These are phyloP conservation scores for Arabidopsis suecica DNA, from an alignment of 345 rosid species.

Conservation along the genomic window DNA sequence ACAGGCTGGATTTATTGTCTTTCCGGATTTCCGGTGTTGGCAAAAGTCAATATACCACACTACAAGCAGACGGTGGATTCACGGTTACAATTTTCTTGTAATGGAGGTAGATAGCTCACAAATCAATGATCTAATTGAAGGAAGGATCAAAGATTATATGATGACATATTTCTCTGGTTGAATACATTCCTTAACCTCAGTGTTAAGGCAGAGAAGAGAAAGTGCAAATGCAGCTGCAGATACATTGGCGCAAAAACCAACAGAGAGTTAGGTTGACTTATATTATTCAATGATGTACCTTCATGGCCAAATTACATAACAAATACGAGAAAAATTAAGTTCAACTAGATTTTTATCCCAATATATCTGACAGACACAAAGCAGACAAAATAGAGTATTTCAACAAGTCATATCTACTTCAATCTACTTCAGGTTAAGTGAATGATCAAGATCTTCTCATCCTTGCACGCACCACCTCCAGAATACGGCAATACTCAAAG, in stretches of 20 bases:
- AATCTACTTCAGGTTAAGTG: neutral
- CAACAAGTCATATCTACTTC: neutral
- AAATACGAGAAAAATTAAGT: neutral
- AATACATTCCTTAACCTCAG: neutral
- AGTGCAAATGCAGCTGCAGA: constrained; percentile 2
- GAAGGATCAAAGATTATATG: neutral
- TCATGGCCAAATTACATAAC: neutral
- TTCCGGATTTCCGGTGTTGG: too few species aligned
- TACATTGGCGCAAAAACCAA: neutral
- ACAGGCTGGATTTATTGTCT: neutral
- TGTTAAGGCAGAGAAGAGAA: neutral
- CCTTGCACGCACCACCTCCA: constrained; percentile 53
- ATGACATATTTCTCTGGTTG: neutral
- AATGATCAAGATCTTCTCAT: constrained; percentile 24
- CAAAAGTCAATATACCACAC: too few species aligned
- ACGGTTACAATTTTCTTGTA: neutral
- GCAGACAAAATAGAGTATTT: neutral
- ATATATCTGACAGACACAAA: neutral
- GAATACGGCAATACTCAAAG: constrained; percentile 70
- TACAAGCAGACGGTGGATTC: too few species aligned
- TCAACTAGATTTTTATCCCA: neutral
- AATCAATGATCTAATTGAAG: too few species aligned
- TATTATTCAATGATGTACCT: neutral
- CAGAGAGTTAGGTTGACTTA: constrained; percentile 1
- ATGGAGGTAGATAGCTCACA: too few species aligned